phyloP scores from a whole-genome alignment of 2,329 filamentous ascomycete genomes.

The Monosporascus sp. region DNA sequence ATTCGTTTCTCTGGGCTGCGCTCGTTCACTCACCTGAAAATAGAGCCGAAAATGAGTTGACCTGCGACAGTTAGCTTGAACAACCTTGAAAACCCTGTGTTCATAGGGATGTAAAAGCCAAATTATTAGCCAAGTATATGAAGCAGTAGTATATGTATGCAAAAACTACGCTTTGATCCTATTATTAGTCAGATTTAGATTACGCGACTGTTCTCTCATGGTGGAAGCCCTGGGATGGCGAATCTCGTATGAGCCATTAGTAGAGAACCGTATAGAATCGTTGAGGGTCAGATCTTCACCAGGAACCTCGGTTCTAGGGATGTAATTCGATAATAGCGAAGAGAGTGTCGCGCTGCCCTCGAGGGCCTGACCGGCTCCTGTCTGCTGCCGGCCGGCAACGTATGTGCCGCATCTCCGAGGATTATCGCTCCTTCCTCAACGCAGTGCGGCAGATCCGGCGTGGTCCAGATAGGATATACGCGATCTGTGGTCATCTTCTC shows the following conservation, averaged over 20 bases:
- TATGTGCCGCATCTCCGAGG: not conserved
- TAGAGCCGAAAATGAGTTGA: too few relatives aligned
- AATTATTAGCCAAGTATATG: too few relatives aligned
- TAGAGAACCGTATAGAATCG: too few relatives aligned
- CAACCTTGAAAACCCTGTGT: too few relatives aligned
- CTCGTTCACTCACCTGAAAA: too few relatives aligned
- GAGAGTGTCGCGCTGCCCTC: not conserved
- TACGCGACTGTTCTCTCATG: not conserved
- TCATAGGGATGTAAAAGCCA: too few relatives aligned
- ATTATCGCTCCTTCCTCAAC: not conserved
- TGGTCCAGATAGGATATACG: not conserved
- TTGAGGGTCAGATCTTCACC: not conserved
- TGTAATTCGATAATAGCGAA: not conserved
- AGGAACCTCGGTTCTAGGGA: not conserved
- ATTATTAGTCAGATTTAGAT: not conserved
- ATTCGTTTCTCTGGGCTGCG: too few relatives aligned
- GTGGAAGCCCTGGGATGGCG: not conserved
- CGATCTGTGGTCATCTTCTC: not conserved
- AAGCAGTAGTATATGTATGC: not conserved
- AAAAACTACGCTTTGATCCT: not conserved
- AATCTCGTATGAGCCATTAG: not conserved
- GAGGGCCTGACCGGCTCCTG: not conserved
- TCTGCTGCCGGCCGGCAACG: not conserved
- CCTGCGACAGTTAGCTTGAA: too few relatives aligned
- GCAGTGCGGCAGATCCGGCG: not conserved